Evolutionary conservation across 2,329 filamentous ascomycete species (phyloP), one percentile per base, ranked within the genome.

Genomic region (Cladosporium sp.): DNA sequence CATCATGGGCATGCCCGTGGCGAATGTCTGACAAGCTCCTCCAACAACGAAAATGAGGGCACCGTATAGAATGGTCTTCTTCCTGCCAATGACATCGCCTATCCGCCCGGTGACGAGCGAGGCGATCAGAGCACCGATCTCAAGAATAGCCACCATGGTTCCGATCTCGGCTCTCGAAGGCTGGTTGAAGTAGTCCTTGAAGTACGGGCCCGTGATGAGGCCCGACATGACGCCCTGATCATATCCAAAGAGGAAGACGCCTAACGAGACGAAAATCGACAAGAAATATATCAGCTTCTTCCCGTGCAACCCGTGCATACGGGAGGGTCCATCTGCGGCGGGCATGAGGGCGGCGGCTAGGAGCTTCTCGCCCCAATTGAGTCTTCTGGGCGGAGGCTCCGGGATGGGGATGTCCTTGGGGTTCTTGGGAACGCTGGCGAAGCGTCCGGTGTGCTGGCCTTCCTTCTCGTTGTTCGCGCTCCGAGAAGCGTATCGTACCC

Each of bases 121-220:
- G 16, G 92, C 87, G 63, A 95, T 86, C 57, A 98, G 87, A 35
- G 93, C 93, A 55, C 93, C 93, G 49, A 97, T 77, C 73, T 96
- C 92, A 54, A 98, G 80, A 63, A 98, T 97, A 60, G 93, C 92
- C 54, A 98, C 93, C 86, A 97, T 97, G 28, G 91, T 97, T 55
- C 92, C 93, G 54, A 98, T 85, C 68, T 95, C 83, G 43, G 90
- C 89, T 62, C 82, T 82, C 19, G 88, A 86, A 16, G 93, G 93
- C 63, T 97, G 84, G 64, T 91, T 78, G 72, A 98, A 97, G 70
- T 95, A 95, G 68, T 91, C 83, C 69, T 85, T 88, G 69, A 98
- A 98, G 70, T 86, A 87, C 9, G 83, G 79, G 58, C 91, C 91
- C 54, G 91, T 96, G 65, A 62, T 61, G 61, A 61, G 63, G 57